Conservation (phyloP, 208 protist species). For the Wallacemonas sp. region DNA sequence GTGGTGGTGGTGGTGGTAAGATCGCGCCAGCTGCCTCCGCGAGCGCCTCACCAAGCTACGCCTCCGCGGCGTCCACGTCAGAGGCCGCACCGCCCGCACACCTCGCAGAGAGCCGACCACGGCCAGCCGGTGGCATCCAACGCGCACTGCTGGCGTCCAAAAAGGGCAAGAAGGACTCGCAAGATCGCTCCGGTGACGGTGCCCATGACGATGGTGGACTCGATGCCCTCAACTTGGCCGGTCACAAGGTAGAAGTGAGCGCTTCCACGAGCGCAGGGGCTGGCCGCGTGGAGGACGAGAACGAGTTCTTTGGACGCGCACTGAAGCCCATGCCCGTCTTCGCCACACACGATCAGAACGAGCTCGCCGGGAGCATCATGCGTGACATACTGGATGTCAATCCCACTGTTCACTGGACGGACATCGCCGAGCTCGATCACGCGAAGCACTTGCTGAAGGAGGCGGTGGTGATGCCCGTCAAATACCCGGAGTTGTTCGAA, state of each 20-base stretch:
- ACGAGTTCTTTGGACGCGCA: slow-evolving; percentile 47
- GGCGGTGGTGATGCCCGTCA: slow-evolving; percentile 91
- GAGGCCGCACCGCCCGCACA: slow-evolving; percentile 16
- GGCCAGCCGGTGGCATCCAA: slow-evolving; percentile 17
- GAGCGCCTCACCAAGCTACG: background rate
- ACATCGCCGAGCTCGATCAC: slow-evolving; percentile 91
- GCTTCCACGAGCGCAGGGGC: background rate
- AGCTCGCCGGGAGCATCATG: slow-evolving; percentile 77
- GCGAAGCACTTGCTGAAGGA: slow-evolving; percentile 95
- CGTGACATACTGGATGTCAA: slow-evolving; percentile 90
- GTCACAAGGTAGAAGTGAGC: slow-evolving; percentile 26
- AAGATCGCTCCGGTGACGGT: no score
- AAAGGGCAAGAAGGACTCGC: slow-evolving; percentile 6
- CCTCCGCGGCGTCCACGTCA: slow-evolving; percentile 15
- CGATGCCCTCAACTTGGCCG: slow-evolving; percentile 18
- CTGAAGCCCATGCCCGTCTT: slow-evolving; percentile 83
- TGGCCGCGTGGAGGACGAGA: slow-evolving; percentile 20
- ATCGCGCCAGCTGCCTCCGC: background rate
- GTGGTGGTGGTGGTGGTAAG: slow-evolving; percentile 4
- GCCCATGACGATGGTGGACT: background rate
- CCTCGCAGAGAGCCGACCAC: slow-evolving; percentile 11
- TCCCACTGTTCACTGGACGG: slow-evolving; percentile 83
- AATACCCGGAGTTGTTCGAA: slow-evolving; percentile 89
- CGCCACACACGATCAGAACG: slow-evolving; percentile 67
- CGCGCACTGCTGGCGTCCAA: slow-evolving; percentile 1